Percentiles rank a stretch among this genome's conserved stretches.
These are phyloP conservation scores for Fonsecaea pedrosoi DNA, from an alignment of 2,329 filamentous ascomycete genomes.

Conservation along the genomic window DNA sequence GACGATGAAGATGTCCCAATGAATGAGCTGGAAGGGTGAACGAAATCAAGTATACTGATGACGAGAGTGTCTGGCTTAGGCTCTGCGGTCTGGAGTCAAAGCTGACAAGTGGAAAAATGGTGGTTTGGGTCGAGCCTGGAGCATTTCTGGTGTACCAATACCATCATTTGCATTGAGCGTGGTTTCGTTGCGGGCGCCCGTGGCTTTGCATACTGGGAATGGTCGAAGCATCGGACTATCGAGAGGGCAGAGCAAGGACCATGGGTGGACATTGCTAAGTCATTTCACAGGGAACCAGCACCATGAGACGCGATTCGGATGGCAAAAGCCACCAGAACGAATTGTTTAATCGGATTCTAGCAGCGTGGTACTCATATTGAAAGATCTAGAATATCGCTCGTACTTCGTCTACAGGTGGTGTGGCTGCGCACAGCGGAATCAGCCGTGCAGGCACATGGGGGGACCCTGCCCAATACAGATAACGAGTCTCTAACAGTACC, in stretches of 20 bases:
- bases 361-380: not conserved
- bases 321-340: not conserved
- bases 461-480: too few species aligned
- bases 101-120: not conserved
- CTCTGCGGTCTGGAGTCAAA: not conserved
- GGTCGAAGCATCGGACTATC: not conserved
- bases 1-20: slow-evolving; percentile 75
- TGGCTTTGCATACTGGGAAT: not conserved
- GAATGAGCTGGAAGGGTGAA: slow-evolving; percentile 70
- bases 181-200: not conserved
- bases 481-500: not conserved
- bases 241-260: not conserved
- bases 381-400: not conserved
- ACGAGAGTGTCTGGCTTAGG: not conserved
- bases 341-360: not conserved
- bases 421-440: not conserved
- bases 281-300: not conserved
- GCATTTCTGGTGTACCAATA: not conserved
- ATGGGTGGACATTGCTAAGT: not conserved
- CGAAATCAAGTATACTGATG: slow-evolving; percentile 3
- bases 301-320: not conserved
- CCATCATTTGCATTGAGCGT: not conserved
- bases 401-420: not conserved
- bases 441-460: not conserved
- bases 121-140: not conserved